Conservation (phyloP, 2,329 filamentous ascomycete genomes). For the Eutypa lata region DNA sequence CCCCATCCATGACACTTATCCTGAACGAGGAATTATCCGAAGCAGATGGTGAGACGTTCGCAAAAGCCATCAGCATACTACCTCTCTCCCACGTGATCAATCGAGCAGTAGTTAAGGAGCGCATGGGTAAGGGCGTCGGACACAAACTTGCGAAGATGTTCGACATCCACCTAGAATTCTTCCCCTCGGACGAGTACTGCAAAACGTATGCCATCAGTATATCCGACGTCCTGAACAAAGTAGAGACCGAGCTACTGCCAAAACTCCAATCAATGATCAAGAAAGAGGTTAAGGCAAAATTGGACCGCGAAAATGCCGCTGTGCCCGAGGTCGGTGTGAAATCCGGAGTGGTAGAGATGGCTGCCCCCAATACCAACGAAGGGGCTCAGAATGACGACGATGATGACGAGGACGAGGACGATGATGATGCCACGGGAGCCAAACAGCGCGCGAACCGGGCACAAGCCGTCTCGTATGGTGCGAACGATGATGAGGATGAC, state of each 20-base stretch:
- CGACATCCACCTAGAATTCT: constrained; percentile 78
- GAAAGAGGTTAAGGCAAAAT: constrained; percentile 81
- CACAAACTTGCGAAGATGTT: constrained; percentile 78
- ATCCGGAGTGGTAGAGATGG: constrained; percentile 51
- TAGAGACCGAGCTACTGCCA: constrained; percentile 79
- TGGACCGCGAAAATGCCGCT: constrained; percentile 61
- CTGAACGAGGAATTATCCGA: constrained; percentile 69
- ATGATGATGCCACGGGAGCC: constrained; percentile 71
- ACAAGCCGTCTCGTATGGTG: constrained; percentile 85
- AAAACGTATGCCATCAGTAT: constrained; percentile 80
- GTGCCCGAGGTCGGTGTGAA: constrained; percentile 69
- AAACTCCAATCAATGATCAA: constrained; percentile 67
- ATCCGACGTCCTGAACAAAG: constrained; percentile 71
- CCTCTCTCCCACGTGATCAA: constrained; percentile 83
- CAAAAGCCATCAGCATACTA: constrained; percentile 86
- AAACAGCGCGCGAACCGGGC: constrained; percentile 74
- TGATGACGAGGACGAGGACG: constrained; percentile 71
- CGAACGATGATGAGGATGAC: constrained; percentile 88
- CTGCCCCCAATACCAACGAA: constrained; percentile 32
- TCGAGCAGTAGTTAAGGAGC: constrained; percentile 75
- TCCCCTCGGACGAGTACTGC: constrained; percentile 78
- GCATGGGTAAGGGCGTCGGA: constrained; percentile 67
- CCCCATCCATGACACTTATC: constrained; percentile 83
- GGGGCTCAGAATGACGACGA: constrained; percentile 51
- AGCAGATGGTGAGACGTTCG: constrained; percentile 72